A percentile compares a stretch with the other conserved stretches of the same genome.
These are phyloP conservation scores for Sporisorium sorghi DNA, from an alignment of 1,284 basidiomycete species.

Conservation along the genomic window DNA sequence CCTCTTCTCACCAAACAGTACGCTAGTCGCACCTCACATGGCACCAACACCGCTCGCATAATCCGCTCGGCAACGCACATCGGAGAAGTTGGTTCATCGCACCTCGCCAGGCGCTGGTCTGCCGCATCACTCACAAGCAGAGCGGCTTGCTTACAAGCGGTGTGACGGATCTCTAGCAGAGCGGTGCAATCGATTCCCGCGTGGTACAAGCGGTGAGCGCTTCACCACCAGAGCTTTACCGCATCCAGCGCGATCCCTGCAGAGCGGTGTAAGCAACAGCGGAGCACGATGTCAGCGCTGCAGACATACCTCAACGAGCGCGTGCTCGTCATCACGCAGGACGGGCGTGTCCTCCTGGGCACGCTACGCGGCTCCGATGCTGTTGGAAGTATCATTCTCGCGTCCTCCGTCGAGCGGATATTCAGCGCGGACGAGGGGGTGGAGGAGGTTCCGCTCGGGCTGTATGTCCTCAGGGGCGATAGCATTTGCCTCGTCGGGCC, in stretches of 20 bases:
- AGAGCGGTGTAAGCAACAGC: conserved; percentile 68
- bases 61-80: no score
- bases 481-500: conserved; percentile 94
- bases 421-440: conserved; percentile 80
- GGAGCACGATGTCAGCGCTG: conserved; percentile 28
- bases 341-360: conserved; percentile 81
- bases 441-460: conserved; percentile 92
- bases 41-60: no score
- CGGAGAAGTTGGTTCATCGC: no score
- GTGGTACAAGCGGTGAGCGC: no score
- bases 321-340: conserved; percentile 88
- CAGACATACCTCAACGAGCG: conserved; percentile 70
- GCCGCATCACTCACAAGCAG: no score
- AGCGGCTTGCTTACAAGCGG: no score
- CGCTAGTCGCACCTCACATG: background rate
- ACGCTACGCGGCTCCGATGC: conserved; percentile 61
- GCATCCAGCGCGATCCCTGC: no score
- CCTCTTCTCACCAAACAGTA: no score
- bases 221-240: no score
- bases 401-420: conserved; percentile 61
- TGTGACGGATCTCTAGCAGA: no score
- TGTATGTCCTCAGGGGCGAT: conserved; percentile 97
- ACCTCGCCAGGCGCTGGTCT: no score
- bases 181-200: no score
- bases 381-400: conserved; percentile 62